Evolutionary conservation across 768 basidiomycete genomes (phyloP), one percentile per base, ranked within the genome.

Genomic region (Tephrocybe sp.): DNA sequence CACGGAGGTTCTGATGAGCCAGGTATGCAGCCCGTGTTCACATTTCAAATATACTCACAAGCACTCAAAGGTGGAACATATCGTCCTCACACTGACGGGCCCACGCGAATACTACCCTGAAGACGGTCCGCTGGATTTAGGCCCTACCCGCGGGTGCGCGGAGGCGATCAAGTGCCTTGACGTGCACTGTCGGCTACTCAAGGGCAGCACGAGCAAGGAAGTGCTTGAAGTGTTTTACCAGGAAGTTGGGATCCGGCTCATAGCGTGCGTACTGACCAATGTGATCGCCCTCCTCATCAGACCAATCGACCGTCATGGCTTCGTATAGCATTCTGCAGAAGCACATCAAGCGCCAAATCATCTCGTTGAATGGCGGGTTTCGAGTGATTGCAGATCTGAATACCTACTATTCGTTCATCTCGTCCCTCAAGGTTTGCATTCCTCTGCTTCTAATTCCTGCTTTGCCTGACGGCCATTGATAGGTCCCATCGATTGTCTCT

Each of bases 221-320:
- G 94, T 98, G 3, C 71, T 99, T 27, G 97, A 98, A 62, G 96
- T 99, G 3, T 98, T 99, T 67, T 92, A 98, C 65, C 91, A 95
- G 68, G 97, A 99, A 68, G 89, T 99, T 38, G 96, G 96, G 5
- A 86, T 97, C 50, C 84, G 97, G 30, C 65, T 94, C 9, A 84
- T 92, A 57, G 82, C 77, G 92, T 93, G 48, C 57, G 87, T 76
- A 49, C 41, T 49, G n/a, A n/a, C n/a, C n/a, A n/a, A n/a, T n/a
- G n/a, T n/a, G n/a, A n/a, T n/a, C 25, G 40, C 21, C 9, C 41
- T 21, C 19, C 1, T 34, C 27, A 31, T 15, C n/a, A 32, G 22
- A 22, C n/a, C n/a, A 47, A 46, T 25, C 19, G 3, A 13, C 44
- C 31, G 31, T 22, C 25, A 7, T 9, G 3, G 21, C 19, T 31